Evolutionary conservation across 257 asterid species (phyloP).

Genomic region (Nicotiana attenuata): DNA sequence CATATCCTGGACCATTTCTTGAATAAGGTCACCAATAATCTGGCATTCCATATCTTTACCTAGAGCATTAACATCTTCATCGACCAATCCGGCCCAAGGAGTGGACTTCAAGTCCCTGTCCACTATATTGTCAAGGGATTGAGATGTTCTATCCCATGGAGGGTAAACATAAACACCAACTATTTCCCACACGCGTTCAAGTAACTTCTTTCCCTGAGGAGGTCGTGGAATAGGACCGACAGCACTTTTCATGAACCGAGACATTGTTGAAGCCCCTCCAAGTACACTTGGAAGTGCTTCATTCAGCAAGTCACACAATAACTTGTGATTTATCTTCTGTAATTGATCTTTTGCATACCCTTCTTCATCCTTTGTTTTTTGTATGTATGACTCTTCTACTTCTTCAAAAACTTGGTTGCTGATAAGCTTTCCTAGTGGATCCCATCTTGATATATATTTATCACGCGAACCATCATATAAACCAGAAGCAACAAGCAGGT

Average conservation of each 20-base stretch:
- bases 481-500: constrained; percentile 80
- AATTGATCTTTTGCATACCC: constrained; percentile 32
- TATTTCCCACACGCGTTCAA: constrained; percentile 54
- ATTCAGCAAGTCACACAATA: constrained; percentile 66
- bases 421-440: constrained; percentile 72
- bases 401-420: constrained; percentile 69
- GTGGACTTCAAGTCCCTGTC: constrained; percentile 52
- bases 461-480: constrained; percentile 58
- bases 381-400: constrained; percentile 52
- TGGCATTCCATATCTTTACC: constrained; percentile 63
- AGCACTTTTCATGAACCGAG: constrained; percentile 47
- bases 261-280: constrained; percentile 38
- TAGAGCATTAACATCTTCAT: constrained; percentile 51
- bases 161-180: constrained; percentile 40
- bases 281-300: constrained; percentile 72
- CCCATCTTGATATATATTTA: constrained; percentile 66
- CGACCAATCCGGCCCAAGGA: constrained; percentile 54
- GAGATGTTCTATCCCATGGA: constrained; percentile 37
- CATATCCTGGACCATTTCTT: constrained; percentile 51
- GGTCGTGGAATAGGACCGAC: constrained; percentile 37
- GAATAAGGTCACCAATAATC: constrained; percentile 58
- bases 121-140: constrained; percentile 56
- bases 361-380: constrained; percentile 34
- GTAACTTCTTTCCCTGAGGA: constrained; percentile 58
- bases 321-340: constrained; percentile 45